Evolutionary conservation across 108 stramenopile species (phyloP), one percentile per base, ranked within the genome.

Genomic region (Skeletonema potamos): DNA sequence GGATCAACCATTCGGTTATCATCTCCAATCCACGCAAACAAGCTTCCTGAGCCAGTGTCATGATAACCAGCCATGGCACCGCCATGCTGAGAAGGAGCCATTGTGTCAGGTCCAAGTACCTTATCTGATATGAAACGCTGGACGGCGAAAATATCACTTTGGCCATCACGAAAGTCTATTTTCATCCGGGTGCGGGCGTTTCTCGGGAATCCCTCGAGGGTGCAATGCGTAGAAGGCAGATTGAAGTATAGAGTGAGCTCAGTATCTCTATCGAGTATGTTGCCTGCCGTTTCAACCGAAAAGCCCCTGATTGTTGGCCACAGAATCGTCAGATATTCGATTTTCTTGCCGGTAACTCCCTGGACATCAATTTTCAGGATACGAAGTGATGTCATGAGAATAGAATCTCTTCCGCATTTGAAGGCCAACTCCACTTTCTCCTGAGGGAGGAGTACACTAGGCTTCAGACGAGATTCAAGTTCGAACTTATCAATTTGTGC

Each of bases 221-320:
- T 11, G 24, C 28, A 46, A 1, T 36, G 33, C n/a, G 48, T 57
- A 12, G 73, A 64, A 20, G 70, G 70, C 27, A 86, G 77, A 37
- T 85, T 82, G 62, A 84, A 85, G 68, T 68, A 90, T 10, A 90
- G 58, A 20, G 67, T 76, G 10, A 90, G 65, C 56, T 90, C 86
- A 9, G 72, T 85, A 43, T 90, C 87, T 10, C 86, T 43, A 41
- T 90, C 87, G 10, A 90, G 26, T 20, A 84, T 70, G 54, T 81
- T 84, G 2, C 89, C 89, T 28, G 89, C 87, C 15, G 87, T 90
- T 73, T 90, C 84, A 11, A 90, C 86, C 17, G 87, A 84, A 62
- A 76, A 88, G 64, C 82, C 89, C 37, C 79, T 85, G 75, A 90
- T 85, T 8, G 75, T 43, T 11, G 70, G 69, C 83, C 83, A 90